Percentiles rank a stretch among this genome's conserved stretches.
These are phyloP conservation scores for Lentinus tigrinus DNA, from an alignment of 768 basidiomycete species.

Conservation along the genomic window DNA sequence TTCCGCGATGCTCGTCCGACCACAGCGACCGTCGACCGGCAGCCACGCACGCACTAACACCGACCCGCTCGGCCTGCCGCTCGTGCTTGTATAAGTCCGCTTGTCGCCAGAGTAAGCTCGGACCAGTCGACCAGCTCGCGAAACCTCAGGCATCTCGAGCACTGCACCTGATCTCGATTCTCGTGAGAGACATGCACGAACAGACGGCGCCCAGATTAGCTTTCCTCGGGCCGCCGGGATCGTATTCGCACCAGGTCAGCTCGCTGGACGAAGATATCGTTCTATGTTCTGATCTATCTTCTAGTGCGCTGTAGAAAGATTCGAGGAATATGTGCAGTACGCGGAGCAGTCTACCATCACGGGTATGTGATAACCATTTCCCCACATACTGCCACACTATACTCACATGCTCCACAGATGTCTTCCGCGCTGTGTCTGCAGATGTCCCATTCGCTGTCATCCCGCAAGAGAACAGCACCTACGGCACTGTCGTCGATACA, in stretches of 20 bases:
- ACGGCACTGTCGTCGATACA: constrained; percentile 72
- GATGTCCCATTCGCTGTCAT: constrained; percentile 56
- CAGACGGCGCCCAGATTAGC: constrained; percentile 35
- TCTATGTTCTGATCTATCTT: not conserved
- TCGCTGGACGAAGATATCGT: constrained; percentile 22
- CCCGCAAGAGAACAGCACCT: constrained; percentile 79
- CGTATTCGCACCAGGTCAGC: constrained; percentile 65
- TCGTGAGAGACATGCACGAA: not conserved
- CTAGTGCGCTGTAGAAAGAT: constrained; percentile 50
- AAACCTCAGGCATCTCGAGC: not conserved
- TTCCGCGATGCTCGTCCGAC: not conserved
- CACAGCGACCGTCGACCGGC: not conserved
- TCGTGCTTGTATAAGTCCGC: too few relatives aligned
- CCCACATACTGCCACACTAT: not conserved
- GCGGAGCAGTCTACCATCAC: constrained; percentile 38
- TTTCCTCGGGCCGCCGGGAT: constrained; percentile 67
- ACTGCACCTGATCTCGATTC: not conserved
- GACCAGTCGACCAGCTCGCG: too few relatives aligned
- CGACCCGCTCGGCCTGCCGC: too few relatives aligned
- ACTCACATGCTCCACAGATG: constrained; percentile 42
- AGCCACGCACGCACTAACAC: not conserved
- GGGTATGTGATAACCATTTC: constrained; percentile 21
- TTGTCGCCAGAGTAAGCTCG: too few relatives aligned
- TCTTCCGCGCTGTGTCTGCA: constrained; percentile 51
- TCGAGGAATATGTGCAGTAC: constrained; percentile 44